Percentiles rank a stretch among this genome's conserved stretches.
phyloP scores from a whole-genome alignment of 164 flowering plant genomes.

The Nelumbo lutea region DNA sequence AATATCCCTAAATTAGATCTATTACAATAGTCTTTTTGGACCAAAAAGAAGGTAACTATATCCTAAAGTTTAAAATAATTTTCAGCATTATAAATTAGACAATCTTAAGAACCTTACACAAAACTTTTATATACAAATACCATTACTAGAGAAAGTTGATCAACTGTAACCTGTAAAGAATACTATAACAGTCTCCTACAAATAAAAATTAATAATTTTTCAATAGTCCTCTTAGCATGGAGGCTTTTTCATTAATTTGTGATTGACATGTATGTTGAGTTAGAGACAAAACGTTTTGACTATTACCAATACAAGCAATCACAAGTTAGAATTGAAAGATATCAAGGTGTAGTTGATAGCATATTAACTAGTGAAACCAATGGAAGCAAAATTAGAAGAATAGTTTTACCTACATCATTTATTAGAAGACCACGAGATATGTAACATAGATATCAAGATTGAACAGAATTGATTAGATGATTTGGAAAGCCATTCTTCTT shows the following conservation, averaged over 20 bases:
- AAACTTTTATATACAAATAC: too few relatives aligned
- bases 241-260: constrained; percentile 15
- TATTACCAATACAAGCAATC: constrained; percentile 4
- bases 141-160: neutral
- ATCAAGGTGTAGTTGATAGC: constrained; percentile 10
- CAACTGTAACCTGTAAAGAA: neutral
- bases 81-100: too few relatives aligned
- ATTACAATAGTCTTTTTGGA: neutral
- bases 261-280: constrained; percentile 13
- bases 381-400: neutral
- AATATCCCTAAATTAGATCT: constrained; percentile 9
- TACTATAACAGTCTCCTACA: constrained; percentile 6
- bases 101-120: too few relatives aligned
- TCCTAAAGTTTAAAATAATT: too few relatives aligned
- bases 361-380: too few relatives aligned
- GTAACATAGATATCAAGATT: constrained; percentile 5
- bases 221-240: too few relatives aligned
- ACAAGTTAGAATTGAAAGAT: neutral
- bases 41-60: neutral
- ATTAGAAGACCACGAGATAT: constrained; percentile 17
- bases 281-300: constrained; percentile 5
- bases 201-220: neutral
- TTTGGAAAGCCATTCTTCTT: constrained; percentile 16
- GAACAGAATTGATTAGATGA: constrained; percentile 9
- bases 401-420: constrained; percentile 13